Evolutionary conservation across 2,329 filamentous ascomycete genomes (phyloP).

Genomic region (Penicillium sp.): DNA sequence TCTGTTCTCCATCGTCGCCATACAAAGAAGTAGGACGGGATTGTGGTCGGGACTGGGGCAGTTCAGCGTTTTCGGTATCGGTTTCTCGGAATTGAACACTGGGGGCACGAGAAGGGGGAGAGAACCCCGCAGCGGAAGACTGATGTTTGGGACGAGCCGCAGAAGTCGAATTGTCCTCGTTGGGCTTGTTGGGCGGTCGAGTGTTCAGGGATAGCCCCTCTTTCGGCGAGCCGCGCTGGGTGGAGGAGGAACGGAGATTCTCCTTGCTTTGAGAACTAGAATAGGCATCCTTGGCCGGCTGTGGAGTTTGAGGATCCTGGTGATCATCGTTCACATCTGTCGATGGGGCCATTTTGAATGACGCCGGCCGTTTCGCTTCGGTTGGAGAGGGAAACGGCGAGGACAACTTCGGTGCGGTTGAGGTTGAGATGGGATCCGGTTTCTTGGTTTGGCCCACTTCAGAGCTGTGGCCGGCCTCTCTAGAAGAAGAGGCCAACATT

Average conservation of each 20-base stretch:
- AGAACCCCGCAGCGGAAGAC: slow-evolving; percentile 25
- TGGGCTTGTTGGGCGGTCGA: slow-evolving; percentile 27
- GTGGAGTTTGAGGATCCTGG: not conserved
- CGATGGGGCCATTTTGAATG: slow-evolving; percentile 15
- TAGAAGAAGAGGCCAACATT: slow-evolving; percentile 17
- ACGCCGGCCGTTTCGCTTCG: slow-evolving; percentile 19
- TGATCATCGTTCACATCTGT: slow-evolving; percentile 15
- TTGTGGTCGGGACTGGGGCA: slow-evolving; percentile 58
- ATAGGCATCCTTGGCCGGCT: slow-evolving; percentile 5
- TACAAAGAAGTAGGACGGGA: slow-evolving; percentile 67
- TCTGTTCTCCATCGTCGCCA: slow-evolving; percentile 58
- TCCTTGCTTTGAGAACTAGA: slow-evolving; percentile 10
- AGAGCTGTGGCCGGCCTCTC: slow-evolving; percentile 17
- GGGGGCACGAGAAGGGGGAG: slow-evolving; percentile 52
- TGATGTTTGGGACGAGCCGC: slow-evolving; percentile 24
- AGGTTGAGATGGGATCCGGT: slow-evolving; percentile 19
- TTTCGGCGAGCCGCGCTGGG: slow-evolving; percentile 17
- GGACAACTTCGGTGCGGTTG: slow-evolving; percentile 23
- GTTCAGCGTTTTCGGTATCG: slow-evolving; percentile 49
- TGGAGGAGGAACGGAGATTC: slow-evolving; percentile 10
- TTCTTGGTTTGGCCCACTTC: slow-evolving; percentile 20
- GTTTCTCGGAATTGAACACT: slow-evolving; percentile 75
- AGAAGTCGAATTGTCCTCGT: slow-evolving; percentile 22
- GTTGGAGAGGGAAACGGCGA: slow-evolving; percentile 33
- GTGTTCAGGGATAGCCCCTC: slow-evolving; percentile 24